Evolutionary conservation across 768 basidiomycete genomes (phyloP).

Genomic region (Tephrocybe sp.): DNA sequence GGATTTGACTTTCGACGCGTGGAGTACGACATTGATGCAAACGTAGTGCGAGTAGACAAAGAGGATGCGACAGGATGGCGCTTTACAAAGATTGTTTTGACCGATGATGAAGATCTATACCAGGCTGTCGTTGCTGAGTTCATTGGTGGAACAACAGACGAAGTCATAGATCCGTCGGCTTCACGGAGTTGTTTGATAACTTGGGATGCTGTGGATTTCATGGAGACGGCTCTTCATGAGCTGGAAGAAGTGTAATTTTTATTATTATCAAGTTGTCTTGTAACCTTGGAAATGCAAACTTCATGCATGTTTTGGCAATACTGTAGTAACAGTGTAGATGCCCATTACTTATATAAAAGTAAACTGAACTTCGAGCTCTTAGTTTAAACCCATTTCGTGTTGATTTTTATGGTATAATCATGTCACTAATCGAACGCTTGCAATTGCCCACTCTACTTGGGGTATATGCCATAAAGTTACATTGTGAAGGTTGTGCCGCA

Average conservation of each 20-base stretch:
- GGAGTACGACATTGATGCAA: conserved; percentile 58
- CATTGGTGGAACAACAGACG: conserved; percentile 38
- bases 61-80: conserved; percentile 57
- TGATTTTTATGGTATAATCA: too few species aligned
- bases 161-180: conserved; percentile 28
- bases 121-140: conserved; percentile 67
- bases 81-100: conserved; percentile 59
- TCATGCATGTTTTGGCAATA: not conserved
- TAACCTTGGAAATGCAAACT: not conserved
- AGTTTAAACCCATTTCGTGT: too few species aligned
- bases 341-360: too few species aligned
- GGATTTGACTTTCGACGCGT: conserved; percentile 80
- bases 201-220: conserved; percentile 46
- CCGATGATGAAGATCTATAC: conserved; percentile 50
- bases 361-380: too few species aligned
- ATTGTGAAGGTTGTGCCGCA: too few species aligned
- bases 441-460: too few species aligned
- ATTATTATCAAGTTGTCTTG: not conserved
- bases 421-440: too few species aligned
- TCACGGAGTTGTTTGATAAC: conserved; percentile 38
- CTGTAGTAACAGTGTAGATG: too few species aligned
- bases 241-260: conserved; percentile 19
- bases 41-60: conserved; percentile 59
- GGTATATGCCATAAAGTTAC: too few species aligned
- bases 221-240: conserved; percentile 42